phyloP scores from a whole-genome alignment of 345 rosid genomes.

The Physaria fendleri region DNA sequence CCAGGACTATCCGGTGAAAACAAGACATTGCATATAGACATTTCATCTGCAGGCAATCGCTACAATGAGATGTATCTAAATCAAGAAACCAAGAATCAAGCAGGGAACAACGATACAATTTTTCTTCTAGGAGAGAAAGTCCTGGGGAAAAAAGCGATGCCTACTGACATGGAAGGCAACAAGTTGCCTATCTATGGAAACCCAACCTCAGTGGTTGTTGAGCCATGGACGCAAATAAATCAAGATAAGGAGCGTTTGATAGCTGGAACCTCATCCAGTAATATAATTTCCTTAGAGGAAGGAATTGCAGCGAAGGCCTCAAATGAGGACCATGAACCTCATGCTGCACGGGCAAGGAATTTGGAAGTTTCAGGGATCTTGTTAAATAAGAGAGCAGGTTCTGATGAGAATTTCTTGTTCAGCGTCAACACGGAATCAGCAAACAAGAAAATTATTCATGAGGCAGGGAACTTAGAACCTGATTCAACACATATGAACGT shows the following conservation, averaged over 20 bases:
- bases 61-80: conserved; percentile 20
- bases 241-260: conserved; percentile 18
- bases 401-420: conserved; percentile 22
- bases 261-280: conserved; percentile 16
- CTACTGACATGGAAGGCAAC: conserved; percentile 17
- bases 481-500: conserved; percentile 27
- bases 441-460: conserved; percentile 13
- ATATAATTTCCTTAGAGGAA: conserved; percentile 22
- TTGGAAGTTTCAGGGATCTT: conserved; percentile 24
- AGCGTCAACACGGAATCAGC: conserved; percentile 28
- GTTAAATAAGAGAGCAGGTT: background rate
- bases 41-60: background rate
- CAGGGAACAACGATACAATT: conserved; percentile 13
- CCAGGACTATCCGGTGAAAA: conserved; percentile 7
- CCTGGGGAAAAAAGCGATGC: conserved; percentile 14
- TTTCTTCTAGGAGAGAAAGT: conserved; percentile 30
- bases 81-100: conserved; percentile 15
- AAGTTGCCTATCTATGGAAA: conserved; percentile 19
- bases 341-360: conserved; percentile 11
- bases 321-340: conserved; percentile 20
- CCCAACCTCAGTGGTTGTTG: conserved; percentile 24
- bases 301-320: conserved; percentile 14
- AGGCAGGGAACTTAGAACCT: conserved; percentile 17
- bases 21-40: conserved; percentile 26
- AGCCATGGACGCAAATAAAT: conserved; percentile 19